phyloP scores from a whole-genome alignment of 1,139 yeast genomes.

The Torulaspora pretoriensis region DNA sequence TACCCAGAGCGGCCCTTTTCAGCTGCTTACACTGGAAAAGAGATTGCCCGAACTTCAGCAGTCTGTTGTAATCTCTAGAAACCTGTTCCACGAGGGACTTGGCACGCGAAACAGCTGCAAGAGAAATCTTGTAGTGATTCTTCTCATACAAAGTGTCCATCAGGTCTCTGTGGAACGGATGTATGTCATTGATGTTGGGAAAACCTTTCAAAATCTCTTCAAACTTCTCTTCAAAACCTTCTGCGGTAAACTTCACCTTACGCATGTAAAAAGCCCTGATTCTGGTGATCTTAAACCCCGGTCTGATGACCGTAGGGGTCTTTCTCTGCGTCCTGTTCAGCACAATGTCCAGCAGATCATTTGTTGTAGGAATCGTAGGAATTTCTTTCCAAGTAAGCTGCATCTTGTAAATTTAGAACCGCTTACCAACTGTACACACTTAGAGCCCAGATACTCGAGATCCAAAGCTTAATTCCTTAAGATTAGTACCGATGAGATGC shows the following conservation, averaged over 20 bases:
- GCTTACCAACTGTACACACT: background rate
- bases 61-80: conserved; percentile 87
- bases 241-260: conserved; percentile 92
- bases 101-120: conserved; percentile 92
- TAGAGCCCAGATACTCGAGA: background rate
- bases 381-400: conserved; percentile 98
- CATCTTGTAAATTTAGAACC: conserved; percentile 43
- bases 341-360: conserved; percentile 92
- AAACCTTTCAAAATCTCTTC: conserved; percentile 80
- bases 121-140: conserved; percentile 95
- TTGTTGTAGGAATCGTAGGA: conserved; percentile 87
- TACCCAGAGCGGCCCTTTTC: conserved; percentile 97
- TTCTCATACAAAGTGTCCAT: conserved; percentile 97
- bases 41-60: conserved; percentile 94
- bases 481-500: conserved; percentile 26
- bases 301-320: conserved; percentile 95
- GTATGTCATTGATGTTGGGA: conserved; percentile 96
- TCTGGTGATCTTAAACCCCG: conserved; percentile 94
- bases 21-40: conserved; percentile 97
- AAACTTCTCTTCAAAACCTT: conserved; percentile 90
- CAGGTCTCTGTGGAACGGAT: conserved; percentile 96
- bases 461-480: conserved; percentile 1
- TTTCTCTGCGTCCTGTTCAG: conserved; percentile 96
- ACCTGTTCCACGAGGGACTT: conserved; percentile 93
- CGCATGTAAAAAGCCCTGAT: conserved; percentile 98